Evolutionary conservation across 2,329 filamentous ascomycete species (phyloP), one percentile per base, ranked within the genome.

Genomic region (Xylaria arbuscula): DNA sequence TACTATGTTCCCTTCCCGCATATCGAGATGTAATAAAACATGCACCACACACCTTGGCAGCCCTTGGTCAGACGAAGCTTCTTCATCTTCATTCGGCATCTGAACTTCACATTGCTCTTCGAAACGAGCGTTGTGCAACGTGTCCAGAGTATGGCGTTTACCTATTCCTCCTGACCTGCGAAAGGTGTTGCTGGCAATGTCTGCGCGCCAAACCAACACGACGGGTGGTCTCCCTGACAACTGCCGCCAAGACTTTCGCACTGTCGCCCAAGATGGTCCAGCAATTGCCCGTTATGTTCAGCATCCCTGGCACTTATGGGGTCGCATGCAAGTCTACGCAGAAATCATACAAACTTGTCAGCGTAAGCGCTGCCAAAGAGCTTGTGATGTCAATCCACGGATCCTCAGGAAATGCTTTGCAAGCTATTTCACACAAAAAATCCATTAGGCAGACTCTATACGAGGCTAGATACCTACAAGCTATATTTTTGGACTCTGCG

Each of bases 41-140:
- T 50, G 57, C 63, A 66, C 50, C 63, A 34, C 28, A 61, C 47
- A 36, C 56, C 8, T 66, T 66, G 56, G 50, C 56, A 55, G 63
- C 63, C 15, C 57, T 66, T 40, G 34, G 63, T 55, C 38, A 50
- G 40, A 66, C 50, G 48, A 61, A 56, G 50, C 63, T 66, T 1
- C 56, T 66, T 61, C 56, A 61, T 61, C 50, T 56, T 56, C 57
- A 66, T 61, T 66, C 63, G 40, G 56, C 56, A 60, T 66, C 63
- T 48, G 38, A 48, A 50, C 57, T 66, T 56, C 63, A 56, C 38
- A 55, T 50, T 50, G 56, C 63, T 66, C 63, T 66, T 56, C 63
- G 63, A 60, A 55, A 11, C 47, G 50, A 55, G 48, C 56, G 56
- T 38, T 66, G 63, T 61, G 63, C 56, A 42, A 61, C 57, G 56